A percentile compares a stretch with the other conserved stretches of the same genome.
phyloP scores from a whole-genome alignment of 2,329 filamentous ascomycete genomes.

The Talaromyces sp. region DNA sequence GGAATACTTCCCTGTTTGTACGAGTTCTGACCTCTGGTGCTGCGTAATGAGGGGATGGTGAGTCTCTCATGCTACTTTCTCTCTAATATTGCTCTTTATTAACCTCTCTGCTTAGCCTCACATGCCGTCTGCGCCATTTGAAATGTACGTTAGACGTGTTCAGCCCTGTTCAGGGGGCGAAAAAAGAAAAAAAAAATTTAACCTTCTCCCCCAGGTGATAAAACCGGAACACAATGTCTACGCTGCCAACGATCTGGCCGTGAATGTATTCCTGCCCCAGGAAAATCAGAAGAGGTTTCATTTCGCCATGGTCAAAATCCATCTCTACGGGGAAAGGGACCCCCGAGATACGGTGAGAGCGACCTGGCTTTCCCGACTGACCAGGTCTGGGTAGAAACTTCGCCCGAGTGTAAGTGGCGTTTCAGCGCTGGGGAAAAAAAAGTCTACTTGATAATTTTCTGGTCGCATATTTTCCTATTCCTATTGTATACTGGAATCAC shows the following conservation, averaged over 20 bases:
- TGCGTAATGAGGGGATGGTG: constrained; percentile 45
- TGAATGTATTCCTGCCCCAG: constrained; percentile 38
- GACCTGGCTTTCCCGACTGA: constrained; percentile 37
- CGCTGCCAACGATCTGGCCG: constrained; percentile 41
- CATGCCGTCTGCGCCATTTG: constrained; percentile 42
- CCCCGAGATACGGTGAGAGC: constrained; percentile 40
- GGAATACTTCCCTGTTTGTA: constrained; percentile 26
- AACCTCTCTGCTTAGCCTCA: constrained; percentile 30
- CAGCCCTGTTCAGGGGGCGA: not conserved
- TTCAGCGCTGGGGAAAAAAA: not conserved
- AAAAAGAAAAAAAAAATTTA: not conserved
- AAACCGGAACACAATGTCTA: constrained; percentile 37
- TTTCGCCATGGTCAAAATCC: constrained; percentile 43
- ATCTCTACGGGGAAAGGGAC: constrained; percentile 36
- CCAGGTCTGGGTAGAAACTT: constrained; percentile 36
- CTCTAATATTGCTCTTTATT: not conserved
- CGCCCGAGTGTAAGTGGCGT: constrained; percentile 30
- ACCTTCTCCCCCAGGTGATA: constrained; percentile 33
- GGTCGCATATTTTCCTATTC: not conserved
- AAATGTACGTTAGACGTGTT: constrained; percentile 32
- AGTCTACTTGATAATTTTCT: not conserved
- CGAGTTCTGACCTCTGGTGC: constrained; percentile 21
- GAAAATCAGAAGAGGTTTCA: constrained; percentile 38
- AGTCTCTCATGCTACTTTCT: constrained; percentile 17
- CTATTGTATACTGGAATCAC: not conserved